Conservation (phyloP, 2,329 filamentous ascomycete genomes). For the Teratosphaeria viscida region DNA sequence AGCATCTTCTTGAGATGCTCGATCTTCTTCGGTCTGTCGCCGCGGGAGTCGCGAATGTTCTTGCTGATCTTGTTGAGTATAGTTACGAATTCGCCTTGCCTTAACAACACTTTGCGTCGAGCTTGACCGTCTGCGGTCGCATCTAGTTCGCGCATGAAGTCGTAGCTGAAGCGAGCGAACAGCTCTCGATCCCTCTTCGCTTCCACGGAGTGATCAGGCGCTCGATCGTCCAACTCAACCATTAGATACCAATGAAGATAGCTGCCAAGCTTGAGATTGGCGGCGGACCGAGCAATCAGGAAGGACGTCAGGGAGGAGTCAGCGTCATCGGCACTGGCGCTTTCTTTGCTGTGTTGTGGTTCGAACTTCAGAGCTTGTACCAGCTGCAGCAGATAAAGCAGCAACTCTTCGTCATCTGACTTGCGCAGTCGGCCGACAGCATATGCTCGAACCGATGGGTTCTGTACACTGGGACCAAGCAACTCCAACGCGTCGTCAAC, state of each 20-base stretch:
- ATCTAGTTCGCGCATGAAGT: conserved; percentile 86
- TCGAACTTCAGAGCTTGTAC: conserved; percentile 96
- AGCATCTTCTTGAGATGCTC: conserved; percentile 77
- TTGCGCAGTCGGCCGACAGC: conserved; percentile 87
- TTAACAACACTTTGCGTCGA: conserved; percentile 62
- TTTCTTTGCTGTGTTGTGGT: conserved; percentile 45
- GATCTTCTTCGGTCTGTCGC: conserved; percentile 68
- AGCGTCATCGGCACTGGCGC: conserved; percentile 34
- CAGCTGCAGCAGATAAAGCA: conserved; percentile 83
- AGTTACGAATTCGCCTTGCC: conserved; percentile 82
- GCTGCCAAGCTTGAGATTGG: conserved; percentile 84
- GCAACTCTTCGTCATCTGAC: conserved; percentile 81
- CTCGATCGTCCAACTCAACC: conserved; percentile 79
- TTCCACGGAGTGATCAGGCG: conserved; percentile 47
- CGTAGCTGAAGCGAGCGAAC: conserved; percentile 86
- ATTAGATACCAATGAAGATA: conserved; percentile 98
- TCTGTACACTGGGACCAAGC: conserved; percentile 84
- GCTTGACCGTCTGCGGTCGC: conserved; percentile 59
- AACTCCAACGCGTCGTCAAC: conserved; percentile 93
- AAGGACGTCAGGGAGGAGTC: conserved; percentile 85
- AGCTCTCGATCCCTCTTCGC: conserved; percentile 63
- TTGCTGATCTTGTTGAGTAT: conserved; percentile 80
- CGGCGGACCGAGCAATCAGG: conserved; percentile 74
- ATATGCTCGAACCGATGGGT: conserved; percentile 77
- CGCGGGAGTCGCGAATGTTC: conserved; percentile 72